Base-by-base conservation (phyloP, 148 eudicot species). In the Hydrangea macrophylla region DNA sequence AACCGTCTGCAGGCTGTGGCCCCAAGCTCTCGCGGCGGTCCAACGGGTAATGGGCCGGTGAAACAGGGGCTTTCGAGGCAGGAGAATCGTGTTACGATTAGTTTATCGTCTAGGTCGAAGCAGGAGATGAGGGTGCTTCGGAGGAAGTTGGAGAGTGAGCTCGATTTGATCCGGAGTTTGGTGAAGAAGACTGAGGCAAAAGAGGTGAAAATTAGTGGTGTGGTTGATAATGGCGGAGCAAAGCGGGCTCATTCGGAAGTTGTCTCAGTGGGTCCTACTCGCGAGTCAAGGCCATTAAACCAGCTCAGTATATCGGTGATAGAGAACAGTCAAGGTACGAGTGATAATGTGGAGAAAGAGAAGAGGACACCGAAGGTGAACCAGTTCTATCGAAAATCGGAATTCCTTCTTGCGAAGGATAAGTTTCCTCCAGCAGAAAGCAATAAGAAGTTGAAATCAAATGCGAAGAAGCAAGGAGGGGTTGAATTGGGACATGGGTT, bases 281-380 rank as follows among this genome's bases (percentile, higher is more conserved):
- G 72, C 39, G 79, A 55, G 12, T 67, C 75, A 37, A 82, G 81
- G 77, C 89, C 81, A 6, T 74, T 78, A 28, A 79, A 83, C 36
- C 87, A 77, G 71, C 80, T 86, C 63, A 86, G 74, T 74, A 57
- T 82, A 61, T 69, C 86, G 10, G 86, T 82, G 26, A 32, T 71
- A 2, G 90, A 87, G 50, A 77, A 78, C 72, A 88, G 76, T 71
- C 85, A 69, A 70, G 75, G 83, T 61, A 78, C 36, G 33, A 75
- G 84, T 72, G 92, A 79, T 32, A 76, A 51, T 62, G 42, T 61
- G 40, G 92, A 83, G 68, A 90, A 88, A 73, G 96, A 84, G 62
- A 90, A 84, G 80, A 79, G 97, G 73, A 84, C 89, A 1, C 91
- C 88, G 0, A 92, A 87, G 61, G 92, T 78, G 0, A 90, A 86